Base-by-base conservation (phyloP, 441 rosid species). In the Corymbia calophylla region DNA sequence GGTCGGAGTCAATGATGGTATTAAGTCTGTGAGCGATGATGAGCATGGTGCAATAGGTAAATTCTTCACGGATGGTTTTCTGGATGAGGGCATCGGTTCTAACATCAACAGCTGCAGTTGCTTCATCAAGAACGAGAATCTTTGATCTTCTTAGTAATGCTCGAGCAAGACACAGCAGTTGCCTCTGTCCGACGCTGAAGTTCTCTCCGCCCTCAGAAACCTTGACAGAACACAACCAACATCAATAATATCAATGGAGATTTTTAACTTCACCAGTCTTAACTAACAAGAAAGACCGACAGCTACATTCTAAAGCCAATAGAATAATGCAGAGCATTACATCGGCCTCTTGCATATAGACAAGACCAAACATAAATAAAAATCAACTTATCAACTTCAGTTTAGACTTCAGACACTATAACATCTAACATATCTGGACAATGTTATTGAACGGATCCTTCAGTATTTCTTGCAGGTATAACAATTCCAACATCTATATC, bases 91-190 rank as follows among this genome's bases (percentile, higher is more conserved):
- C 97, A 92, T 97, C 99, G 9, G 99, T 97, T 91, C 99, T 93
- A 48, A 97, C 97, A 90, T 97, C 99, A 60, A 97, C 98, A 87
- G 99, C 98, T 32, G 99, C 99, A 91, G 99, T 97, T 89, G 99
- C 99, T 94, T 97, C 99, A 91, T 97, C 99, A 55, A 97, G 99
- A 62, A 97, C 97, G 89, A 97, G 99, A 91, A 97, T 97, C 96
- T 97, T 97, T 32, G 99, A 95, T 91, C 99, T 94, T 87, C 99
- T 95, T 89, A 97, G 91, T 89, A 97, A 91, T 58, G 99, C 99
- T 87, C 99, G 97, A 86, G 99, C 95, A 92, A 97, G 99, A 93
- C 99, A 97, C 88, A 97, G 77, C 88, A 97, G 92, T 90, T 97
- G 99, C 93, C 99, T 95, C 93, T 97, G 99, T 68, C 99, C 99